Evolutionary conservation across 2,329 filamentous ascomycete species (phyloP).

Genomic region (Curvularia sp.): DNA sequence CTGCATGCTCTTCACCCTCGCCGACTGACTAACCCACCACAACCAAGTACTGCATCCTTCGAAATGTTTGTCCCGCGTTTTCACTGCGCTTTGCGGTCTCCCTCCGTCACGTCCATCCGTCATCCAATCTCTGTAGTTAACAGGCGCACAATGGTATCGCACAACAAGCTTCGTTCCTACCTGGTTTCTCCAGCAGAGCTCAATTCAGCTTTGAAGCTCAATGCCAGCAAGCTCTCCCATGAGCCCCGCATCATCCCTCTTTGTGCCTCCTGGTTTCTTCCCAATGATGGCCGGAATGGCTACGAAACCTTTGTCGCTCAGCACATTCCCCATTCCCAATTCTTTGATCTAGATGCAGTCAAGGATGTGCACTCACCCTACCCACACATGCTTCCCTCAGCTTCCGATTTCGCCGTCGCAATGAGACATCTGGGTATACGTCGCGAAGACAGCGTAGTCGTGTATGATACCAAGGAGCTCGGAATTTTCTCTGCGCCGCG

Average conservation of each 20-base stretch:
- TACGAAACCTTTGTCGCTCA: constrained; percentile 79
- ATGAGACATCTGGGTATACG: constrained; percentile 90
- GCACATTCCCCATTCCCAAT: constrained; percentile 87
- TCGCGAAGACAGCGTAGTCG: constrained; percentile 86
- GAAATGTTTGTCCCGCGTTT: constrained; percentile 42
- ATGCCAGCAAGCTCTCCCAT: constrained; percentile 79
- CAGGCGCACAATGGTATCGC: constrained; percentile 39
- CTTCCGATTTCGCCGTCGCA: constrained; percentile 80
- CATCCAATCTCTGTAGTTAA: constrained; percentile 19
- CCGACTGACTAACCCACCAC: constrained; percentile 13
- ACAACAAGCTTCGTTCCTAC: constrained; percentile 72
- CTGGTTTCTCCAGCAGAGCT: constrained; percentile 86
- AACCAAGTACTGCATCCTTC: constrained; percentile 27
- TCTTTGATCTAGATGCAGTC: constrained; percentile 94
- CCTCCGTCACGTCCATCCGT: constrained; percentile 21
- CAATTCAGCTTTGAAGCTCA: constrained; percentile 79
- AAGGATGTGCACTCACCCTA: constrained; percentile 88
- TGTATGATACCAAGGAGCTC: constrained; percentile 90
- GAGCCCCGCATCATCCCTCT: constrained; percentile 85
- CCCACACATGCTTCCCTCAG: constrained; percentile 92
- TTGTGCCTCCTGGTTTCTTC: constrained; percentile 95
- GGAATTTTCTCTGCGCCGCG: constrained; percentile 94
- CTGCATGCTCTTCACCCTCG: constrained; percentile 12
- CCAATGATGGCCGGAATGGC: constrained; percentile 85
- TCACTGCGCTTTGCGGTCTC: constrained; percentile 34